Conservation (phyloP, 176 grass and related monocot species). For the Eleusine coracana region DNA sequence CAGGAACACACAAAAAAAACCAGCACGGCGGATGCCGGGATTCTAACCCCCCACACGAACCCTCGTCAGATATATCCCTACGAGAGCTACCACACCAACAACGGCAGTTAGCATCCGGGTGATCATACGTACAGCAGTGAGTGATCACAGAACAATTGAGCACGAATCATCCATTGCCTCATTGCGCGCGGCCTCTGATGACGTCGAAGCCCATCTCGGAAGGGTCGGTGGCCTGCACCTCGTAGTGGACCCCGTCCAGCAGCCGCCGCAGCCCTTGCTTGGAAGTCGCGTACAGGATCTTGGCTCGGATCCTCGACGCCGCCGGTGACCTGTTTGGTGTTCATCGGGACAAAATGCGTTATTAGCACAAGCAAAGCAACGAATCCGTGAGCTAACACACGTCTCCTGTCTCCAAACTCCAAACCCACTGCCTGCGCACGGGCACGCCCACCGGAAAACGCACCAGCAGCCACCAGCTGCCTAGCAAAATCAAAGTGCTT, state of each 20-base stretch:
- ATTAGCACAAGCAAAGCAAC: background rate
- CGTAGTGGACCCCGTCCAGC: slow-evolving; percentile 92
- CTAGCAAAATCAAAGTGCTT: slow-evolving; percentile 18
- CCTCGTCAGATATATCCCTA: slow-evolving; percentile 31
- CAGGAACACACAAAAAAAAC: background rate
- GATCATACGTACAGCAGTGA: background rate
- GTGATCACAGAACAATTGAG: background rate
- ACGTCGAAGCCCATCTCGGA: slow-evolving; percentile 98
- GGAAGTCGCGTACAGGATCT: slow-evolving; percentile 95
- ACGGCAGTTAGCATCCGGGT: slow-evolving; percentile 34
- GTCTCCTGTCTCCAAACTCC: background rate
- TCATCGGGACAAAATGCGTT: background rate
- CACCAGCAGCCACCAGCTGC: slow-evolving; percentile 32
- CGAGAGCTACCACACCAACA: background rate
- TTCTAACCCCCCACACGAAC: slow-evolving; percentile 17
- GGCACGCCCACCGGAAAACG: slow-evolving; percentile 30
- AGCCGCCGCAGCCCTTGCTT: slow-evolving; percentile 90
- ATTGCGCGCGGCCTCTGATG: slow-evolving; percentile 85
- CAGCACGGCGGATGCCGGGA: background rate
- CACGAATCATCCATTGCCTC: slow-evolving; percentile 11
- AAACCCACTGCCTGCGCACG: background rate
- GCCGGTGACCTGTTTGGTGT: slow-evolving; percentile 68
- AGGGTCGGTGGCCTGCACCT: slow-evolving; percentile 92
- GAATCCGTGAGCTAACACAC: slow-evolving; percentile 17
- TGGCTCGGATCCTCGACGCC: slow-evolving; percentile 96